Evolutionary conservation across 805 yeast species (phyloP), one percentile per base, ranked within the genome.

Genomic region (Yarrowia keelungensis): DNA sequence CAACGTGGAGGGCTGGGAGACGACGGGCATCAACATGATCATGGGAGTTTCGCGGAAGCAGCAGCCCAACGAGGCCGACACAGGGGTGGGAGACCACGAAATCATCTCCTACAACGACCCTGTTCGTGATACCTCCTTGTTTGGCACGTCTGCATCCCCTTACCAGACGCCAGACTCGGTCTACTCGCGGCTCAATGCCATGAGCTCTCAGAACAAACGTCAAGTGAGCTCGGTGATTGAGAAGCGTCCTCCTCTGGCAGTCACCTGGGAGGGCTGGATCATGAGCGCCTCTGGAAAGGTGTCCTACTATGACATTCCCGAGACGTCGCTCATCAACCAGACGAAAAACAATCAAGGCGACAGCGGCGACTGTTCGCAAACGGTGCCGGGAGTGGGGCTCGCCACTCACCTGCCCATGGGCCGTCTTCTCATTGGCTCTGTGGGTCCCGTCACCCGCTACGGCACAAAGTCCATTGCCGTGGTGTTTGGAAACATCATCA

Each of bases 221-320:
- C 39, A 47, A 14, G 9, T 62, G 45, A 47, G 46, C 41, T 26
- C 56, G 26, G 45, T 62, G 45, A 62, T 50, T 22, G 69, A 67
- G 50, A 69, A 59, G 69, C 47, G 64, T 46, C 75, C 79, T 58
- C 76, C 81, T 68, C 74, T 79, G 58, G 78, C 79, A 59, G 81
- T 81, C 68, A 75, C 83, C 11, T 90, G 96, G 95, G 93, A 91
- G 76, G 96, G 95, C 0, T 91, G 91, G 84, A 87, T 92, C 2
- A 84, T 91, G 80, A 82, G 84, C 5, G 85, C 87, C n/a, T 82
- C 84, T 68, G 97, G 97, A 0, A 82, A 83, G 56, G 81, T 89
- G 19, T 79, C 83, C 35, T 82, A 81, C 66, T 89, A 88, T 73
- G 86, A 86, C 45, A 84, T 91, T 12, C 87, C 89, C 3, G 77